Base-by-base conservation (phyloP, 2,329 filamentous ascomycete genomes). In the Cladophialophora yegresii region DNA sequence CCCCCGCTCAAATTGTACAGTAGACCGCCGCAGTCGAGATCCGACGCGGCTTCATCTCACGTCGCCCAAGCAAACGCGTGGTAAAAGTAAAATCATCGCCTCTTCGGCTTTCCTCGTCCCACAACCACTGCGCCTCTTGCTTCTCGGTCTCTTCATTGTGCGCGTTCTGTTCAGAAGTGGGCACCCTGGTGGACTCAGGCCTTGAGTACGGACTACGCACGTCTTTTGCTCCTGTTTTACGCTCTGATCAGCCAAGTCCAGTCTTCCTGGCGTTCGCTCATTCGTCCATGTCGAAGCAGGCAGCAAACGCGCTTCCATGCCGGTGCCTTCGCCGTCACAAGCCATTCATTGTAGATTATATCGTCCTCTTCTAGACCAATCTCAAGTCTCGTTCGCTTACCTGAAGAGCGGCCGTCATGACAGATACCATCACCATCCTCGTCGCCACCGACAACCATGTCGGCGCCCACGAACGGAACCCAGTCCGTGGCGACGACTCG, bases 381-480 rank as follows among this genome's bases (percentile, higher is more conserved):
- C 32, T 40, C 20, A 54, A 36, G 32, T 20, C n/a, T 32, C 56
- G n/a, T 50, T 40, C 30, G 1, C 4, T 67, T 54, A 53, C 69
- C 83, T 54, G 4, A 40, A 30, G 22, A 7, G 3, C 43, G 22
- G 16, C 10, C 22, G 47, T 12, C 49, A 84, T 80, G 58, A 78
- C 90, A 71, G 92, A 99, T 79, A 96, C 92, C 0, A 97, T 99
- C 73, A 91, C 92, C 69, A 95, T 99, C 70, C 87, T 99, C 43
- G 85, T 99, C 65, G 89, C 95, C 45, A 98, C 93, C 16, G 95
- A 99, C 76, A 98, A 96, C 72, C 95, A 99, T 89, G 95, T 99
- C 66, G 95, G 95, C 58, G 98, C 92, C 78, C 91, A 92, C 74
- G 95, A 99, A 78, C 88, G 93, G 72, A 93, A 99, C 76, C 86